These are phyloP conservation scores for Echinochloa phyllopogon DNA, from an alignment of 176 grass and related monocot species.

Conservation along the genomic window DNA sequence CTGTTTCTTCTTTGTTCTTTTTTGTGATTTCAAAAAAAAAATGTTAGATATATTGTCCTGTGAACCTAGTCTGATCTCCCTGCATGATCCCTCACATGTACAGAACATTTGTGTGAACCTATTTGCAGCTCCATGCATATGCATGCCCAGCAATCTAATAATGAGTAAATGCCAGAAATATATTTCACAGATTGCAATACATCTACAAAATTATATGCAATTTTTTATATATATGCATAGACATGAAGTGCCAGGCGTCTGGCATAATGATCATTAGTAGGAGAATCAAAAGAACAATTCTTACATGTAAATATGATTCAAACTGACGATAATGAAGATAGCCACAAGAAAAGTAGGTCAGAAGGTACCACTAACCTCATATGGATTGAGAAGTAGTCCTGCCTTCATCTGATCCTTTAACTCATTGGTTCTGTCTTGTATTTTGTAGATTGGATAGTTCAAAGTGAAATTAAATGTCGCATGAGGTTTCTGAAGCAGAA, in stretches of 20 bases:
- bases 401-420: slow-evolving; percentile 95
- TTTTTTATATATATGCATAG: neutral
- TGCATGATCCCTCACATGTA: neutral
- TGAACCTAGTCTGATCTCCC: neutral
- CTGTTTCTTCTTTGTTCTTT: neutral
- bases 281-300: neutral
- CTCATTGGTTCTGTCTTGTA: slow-evolving; percentile 73
- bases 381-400: slow-evolving; percentile 70
- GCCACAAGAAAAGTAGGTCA: slow-evolving; percentile 7
- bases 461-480: slow-evolving; percentile 93
- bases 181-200: neutral
- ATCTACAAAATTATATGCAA: neutral
- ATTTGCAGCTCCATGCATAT: neutral
- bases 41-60: neutral
- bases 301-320: neutral
- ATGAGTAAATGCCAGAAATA: neutral
- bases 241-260: neutral
- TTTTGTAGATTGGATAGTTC: slow-evolving; percentile 93
- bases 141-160: neutral
- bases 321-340: neutral
- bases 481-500: slow-evolving; percentile 77
- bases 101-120: neutral
- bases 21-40: neutral
- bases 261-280: neutral
- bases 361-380: slow-evolving; percentile 67